Base-by-base conservation (phyloP, 805 yeast genomes). In the Schizosaccharomyces cryophilus region DNA sequence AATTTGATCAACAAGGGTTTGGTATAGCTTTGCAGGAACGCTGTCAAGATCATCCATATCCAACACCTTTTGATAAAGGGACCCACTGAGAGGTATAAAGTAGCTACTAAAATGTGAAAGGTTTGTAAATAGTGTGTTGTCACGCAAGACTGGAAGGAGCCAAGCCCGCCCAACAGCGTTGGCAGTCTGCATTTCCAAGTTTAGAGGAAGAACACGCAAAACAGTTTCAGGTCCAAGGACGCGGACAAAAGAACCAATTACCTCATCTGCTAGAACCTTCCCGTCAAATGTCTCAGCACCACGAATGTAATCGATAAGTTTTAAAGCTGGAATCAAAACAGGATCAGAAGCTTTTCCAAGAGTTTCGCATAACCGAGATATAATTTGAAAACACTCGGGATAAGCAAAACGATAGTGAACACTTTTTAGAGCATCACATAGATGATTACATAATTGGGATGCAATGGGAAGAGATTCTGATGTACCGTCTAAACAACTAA, bases 141-240 rank as follows among this genome's bases (percentile, higher is more conserved):
- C 96, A 73, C 96, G 83, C 64, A 93, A 77, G 42, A 93, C 70
- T 11, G 98, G 98, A 65, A 93, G 77, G 66, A 93, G 69, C 96
- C 97, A 93, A 58, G 96, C 96, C 69, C 97, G 80, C 58, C 96
- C 96, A n/a, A 82, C 78, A 1, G 63, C 70, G 58, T 78, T 77
- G 38, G 77, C 75, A 19, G 21, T 15, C 19, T 21, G 21, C 42
- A 21, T 19, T 9, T 26, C 47, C 66, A 93, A 75, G 68, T 90
- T 87, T 67, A 93, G 75, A 5, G 99, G 97, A 42, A 93, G 75
- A 4, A 78, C 74, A 58, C 79, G 71, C 63, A 90, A 73, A 2
- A 93, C 93, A 13, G 76, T 80, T 66, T 85, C 94, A 9, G 97
- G 96, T 2, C 98, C 98, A 70, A 89, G 30, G 1, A 17, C 56